Base-by-base conservation (phyloP, 2,329 filamentous ascomycete genomes). In the Ambrosiella cleistominuta region DNA sequence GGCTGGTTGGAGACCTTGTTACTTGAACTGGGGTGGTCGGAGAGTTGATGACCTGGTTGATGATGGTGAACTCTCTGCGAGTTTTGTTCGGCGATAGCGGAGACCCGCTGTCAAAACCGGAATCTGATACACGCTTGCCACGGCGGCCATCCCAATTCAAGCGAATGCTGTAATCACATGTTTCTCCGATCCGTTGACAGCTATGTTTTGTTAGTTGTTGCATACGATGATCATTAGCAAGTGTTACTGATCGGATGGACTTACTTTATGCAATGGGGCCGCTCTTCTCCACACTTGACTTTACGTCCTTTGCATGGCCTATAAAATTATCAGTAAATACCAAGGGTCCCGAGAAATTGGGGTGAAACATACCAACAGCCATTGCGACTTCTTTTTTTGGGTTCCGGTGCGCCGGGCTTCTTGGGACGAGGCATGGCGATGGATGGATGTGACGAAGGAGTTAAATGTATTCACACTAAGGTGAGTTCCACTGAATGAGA, bases 291-390 rank as follows among this genome's bases (percentile, higher is more conserved):
- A 70, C 86, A 91, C 73, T 90, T 90, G 62, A 72, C 68, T 61
- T 72, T 91, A 61, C 85, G 78, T 62, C 78, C 78, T 71, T 90
- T 90, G 72, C 86, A 90, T 11, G 84, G 85, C 83, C 85, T 88
- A 8, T 38, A 40, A 50, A 56, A 60, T 55, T 54, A 5, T 9
- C 37, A n/a, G 9, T 35, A 50, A 35, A 3, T 35, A 19, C 15
- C 40, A 19, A 50, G 35, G 57, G 27, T 7, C n/a, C 12, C 6
- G 27, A 44, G 39, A 12, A 45, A 8, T 17, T 12, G n/a, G 15
- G 19, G 12, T 49, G 40, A 35, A 40, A 66, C 70, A 66, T 60
- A 72, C 72, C 72, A 74, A 64, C 72, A 74, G 63, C 72, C 72
- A 66, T 71, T 72, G 60, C 72, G 69, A 66, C 71, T 73, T 62